Evolutionary conservation across 2,329 filamentous ascomycete genomes (phyloP).

Genomic region (Aspergillus sp.): DNA sequence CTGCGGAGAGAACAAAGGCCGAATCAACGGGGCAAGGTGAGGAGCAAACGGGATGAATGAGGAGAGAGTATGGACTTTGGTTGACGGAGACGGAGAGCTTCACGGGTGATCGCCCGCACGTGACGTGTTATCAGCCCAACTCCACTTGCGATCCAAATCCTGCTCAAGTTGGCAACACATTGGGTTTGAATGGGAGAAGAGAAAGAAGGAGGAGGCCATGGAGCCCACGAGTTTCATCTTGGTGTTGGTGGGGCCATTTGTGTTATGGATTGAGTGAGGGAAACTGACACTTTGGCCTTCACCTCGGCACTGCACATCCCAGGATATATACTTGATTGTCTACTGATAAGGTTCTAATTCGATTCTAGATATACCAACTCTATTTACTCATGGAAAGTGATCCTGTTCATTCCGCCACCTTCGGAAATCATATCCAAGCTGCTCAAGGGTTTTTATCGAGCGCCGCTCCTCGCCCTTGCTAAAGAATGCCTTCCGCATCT

Average conservation of each 20-base stretch:
- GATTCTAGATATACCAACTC: background rate
- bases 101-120: constrained; percentile 32
- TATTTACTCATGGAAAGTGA: constrained; percentile 3
- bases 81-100: constrained; percentile 22
- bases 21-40: background rate
- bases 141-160: constrained; percentile 3
- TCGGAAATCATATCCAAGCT: constrained; percentile 69
- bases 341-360: background rate
- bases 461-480: constrained; percentile 57
- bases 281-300: too few relatives aligned
- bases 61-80: constrained; percentile 13
- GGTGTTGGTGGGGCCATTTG: too few relatives aligned
- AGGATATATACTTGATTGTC: background rate
- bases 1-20: background rate
- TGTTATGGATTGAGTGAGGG: too few relatives aligned
- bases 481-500: constrained; percentile 72
- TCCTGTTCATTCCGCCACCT: constrained; percentile 28
- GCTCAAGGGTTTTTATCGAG: constrained; percentile 63
- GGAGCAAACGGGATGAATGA: constrained; percentile 9
- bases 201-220: too few relatives aligned
- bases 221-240: too few relatives aligned
- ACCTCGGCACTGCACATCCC: background rate
- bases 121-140: constrained; percentile 27
- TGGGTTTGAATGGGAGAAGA: too few relatives aligned
- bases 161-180: background rate